phyloP scores from a whole-genome alignment of 805 yeast genomes.

The Wickerhamiella parazyma region DNA sequence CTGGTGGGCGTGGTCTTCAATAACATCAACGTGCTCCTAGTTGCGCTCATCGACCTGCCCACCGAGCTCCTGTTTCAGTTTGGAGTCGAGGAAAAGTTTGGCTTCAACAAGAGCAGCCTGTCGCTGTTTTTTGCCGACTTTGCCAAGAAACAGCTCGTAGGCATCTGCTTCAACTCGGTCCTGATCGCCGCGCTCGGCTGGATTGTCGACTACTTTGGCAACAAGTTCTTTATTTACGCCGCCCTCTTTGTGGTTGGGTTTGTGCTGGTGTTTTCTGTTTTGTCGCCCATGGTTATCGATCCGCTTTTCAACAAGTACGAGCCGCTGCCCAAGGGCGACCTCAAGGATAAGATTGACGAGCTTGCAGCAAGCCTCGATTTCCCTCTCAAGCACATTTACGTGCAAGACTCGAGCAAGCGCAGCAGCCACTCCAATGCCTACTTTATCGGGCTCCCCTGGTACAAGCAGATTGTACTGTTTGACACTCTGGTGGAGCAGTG shows the following conservation, averaged over 20 bases:
- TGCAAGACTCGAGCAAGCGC: constrained; percentile 93
- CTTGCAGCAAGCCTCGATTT: constrained; percentile 64
- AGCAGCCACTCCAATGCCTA: constrained; percentile 95
- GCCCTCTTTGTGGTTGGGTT: constrained; percentile 57
- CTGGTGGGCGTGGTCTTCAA: constrained; percentile 60
- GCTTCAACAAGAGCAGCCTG: constrained; percentile 77
- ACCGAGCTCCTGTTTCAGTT: constrained; percentile 62
- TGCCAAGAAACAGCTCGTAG: constrained; percentile 44
- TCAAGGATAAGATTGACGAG: constrained; percentile 65
- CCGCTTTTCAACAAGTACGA: constrained; percentile 87
- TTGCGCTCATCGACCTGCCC: constrained; percentile 51
- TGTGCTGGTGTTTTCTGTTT: constrained; percentile 59
- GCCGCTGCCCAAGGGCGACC: constrained; percentile 81
- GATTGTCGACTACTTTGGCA: constrained; percentile 69
- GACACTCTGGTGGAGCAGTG: constrained; percentile 82
- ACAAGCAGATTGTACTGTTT: constrained; percentile 84
- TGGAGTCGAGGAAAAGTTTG: constrained; percentile 82
- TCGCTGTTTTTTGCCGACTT: constrained; percentile 61
- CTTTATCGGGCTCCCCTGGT: constrained; percentile 93
- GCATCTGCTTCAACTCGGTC: constrained; percentile 54
- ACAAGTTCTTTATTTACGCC: constrained; percentile 66
- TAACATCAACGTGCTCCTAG: constrained; percentile 35
- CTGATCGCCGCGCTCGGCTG: constrained; percentile 61
- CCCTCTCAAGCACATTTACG: constrained; percentile 77
- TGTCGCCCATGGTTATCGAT: constrained; percentile 74